These are phyloP conservation scores for Debaryomyces nepalensis DNA, from an alignment of 1,139 yeast species.

Conservation along the genomic window DNA sequence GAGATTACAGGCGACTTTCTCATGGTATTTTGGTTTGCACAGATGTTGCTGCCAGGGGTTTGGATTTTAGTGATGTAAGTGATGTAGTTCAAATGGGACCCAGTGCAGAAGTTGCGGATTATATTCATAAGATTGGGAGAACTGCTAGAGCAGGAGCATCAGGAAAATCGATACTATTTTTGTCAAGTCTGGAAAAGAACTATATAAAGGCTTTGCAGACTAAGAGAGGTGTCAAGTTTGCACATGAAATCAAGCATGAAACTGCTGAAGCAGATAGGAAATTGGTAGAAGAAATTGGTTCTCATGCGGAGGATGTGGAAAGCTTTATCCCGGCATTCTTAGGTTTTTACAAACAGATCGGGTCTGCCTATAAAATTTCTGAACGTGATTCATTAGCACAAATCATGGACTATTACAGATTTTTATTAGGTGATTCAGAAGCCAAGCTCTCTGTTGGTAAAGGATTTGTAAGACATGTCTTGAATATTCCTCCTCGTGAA, in stretches of 20 bases:
- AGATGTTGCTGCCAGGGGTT: conserved; percentile 96
- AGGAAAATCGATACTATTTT: conserved; percentile 66
- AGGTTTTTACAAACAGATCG: conserved; percentile 38
- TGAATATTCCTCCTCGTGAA: conserved; percentile 19
- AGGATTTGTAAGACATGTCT: conserved; percentile 16
- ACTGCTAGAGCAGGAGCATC: conserved; percentile 91
- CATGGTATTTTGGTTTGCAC: conserved; percentile 76
- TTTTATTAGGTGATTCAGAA: conserved; percentile 19
- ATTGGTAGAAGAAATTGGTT: conserved; percentile 19
- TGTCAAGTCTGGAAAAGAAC: conserved; percentile 52
- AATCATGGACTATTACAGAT: conserved; percentile 17
- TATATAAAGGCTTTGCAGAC: conserved; percentile 49
- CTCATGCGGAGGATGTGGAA: conserved; percentile 19
- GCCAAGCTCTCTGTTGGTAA: conserved; percentile 19
- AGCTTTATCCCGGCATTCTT: conserved; percentile 34
- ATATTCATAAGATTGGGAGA: conserved; percentile 93
- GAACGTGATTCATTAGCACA: conserved; percentile 17
- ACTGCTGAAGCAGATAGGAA: conserved; percentile 18
- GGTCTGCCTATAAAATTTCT: conserved; percentile 31
- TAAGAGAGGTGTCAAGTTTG: conserved; percentile 55
- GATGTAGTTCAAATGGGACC: conserved; percentile 81
- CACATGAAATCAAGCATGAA: conserved; percentile 30
- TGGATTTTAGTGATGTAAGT: conserved; percentile 86
- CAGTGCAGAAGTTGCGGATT: conserved; percentile 75
- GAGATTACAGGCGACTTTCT: conserved; percentile 52